A percentile compares a stretch with the other conserved stretches of the same genome.
phyloP scores from a whole-genome alignment of 192 early-diverging fungal genomes.

The Coemansia asiatica region DNA sequence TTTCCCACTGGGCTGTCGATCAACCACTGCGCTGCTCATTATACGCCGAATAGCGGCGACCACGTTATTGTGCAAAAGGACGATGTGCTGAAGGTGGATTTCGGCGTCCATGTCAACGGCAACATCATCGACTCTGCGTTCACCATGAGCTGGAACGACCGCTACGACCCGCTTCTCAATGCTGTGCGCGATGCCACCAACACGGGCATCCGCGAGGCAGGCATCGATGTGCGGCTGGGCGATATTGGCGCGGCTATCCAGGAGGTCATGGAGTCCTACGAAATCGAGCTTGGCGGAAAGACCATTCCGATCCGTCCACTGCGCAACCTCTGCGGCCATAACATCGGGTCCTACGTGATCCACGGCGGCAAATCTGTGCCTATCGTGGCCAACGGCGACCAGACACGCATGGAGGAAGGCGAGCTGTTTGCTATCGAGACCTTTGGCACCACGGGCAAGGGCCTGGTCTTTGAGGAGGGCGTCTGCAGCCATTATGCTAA shows the following conservation, averaged over 20 bases:
- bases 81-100: conserved; percentile 97
- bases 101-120: conserved; percentile 92
- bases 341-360: conserved; percentile 88
- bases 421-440: conserved; percentile 97
- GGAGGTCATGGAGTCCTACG: conserved; percentile 98
- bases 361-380: conserved; percentile 95
- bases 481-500: conserved; percentile 91
- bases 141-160: conserved; percentile 88
- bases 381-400: conserved; percentile 84
- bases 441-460: conserved; percentile 93
- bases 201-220: conserved; percentile 90
- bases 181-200: conserved; percentile 96
- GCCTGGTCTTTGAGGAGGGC: conserved; percentile 84
- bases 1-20: conserved; percentile 95
- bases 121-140: conserved; percentile 95
- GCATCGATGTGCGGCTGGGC: conserved; percentile 91
- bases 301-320: conserved; percentile 88
- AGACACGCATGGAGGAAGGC: conserved; percentile 95
- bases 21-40: conserved; percentile 96
- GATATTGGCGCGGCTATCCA: conserved; percentile 96
- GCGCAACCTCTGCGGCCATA: conserved; percentile 95
- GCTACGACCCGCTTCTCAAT: conserved; percentile 79
- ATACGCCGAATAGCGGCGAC: conserved; percentile 96
- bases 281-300: conserved; percentile 92
- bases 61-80: conserved; percentile 82